Evolutionary conservation across 2,329 filamentous ascomycete genomes (phyloP).

Genomic region (Stachybotrys elegans): DNA sequence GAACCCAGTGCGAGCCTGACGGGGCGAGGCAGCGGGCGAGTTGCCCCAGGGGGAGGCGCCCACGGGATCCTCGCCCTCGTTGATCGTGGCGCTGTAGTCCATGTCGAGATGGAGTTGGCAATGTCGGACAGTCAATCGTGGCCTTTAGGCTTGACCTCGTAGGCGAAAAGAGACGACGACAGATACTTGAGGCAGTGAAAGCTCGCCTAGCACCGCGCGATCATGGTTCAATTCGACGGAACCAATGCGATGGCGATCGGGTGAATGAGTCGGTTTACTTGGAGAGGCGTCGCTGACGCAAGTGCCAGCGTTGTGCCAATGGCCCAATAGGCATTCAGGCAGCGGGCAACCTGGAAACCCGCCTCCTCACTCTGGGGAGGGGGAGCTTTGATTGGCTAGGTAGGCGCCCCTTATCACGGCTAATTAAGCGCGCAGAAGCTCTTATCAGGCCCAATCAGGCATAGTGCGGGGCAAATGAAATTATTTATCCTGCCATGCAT

Average conservation of each 20-base stretch:
- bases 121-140: too few species aligned
- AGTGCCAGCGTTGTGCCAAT: constrained; percentile 13
- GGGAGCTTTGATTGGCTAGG: constrained; percentile 13
- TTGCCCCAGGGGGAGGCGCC: constrained; percentile 53
- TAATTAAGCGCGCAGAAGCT: constrained; percentile 10
- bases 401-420: constrained; percentile 18
- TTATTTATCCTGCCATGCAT: constrained; percentile 19
- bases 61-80: constrained; percentile 48
- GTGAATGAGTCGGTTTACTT: too few species aligned
- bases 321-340: too few species aligned
- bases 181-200: too few species aligned
- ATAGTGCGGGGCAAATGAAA: constrained; percentile 38
- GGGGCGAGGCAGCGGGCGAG: constrained; percentile 46
- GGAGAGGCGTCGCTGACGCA: constrained; percentile 19
- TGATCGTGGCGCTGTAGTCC: constrained; percentile 54
- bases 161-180: too few species aligned
- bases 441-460: constrained; percentile 22
- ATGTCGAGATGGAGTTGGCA: constrained; percentile 38
- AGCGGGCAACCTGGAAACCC: constrained; percentile 5
- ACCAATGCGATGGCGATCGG: background rate
- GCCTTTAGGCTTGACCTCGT: too few species aligned
- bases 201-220: background rate
- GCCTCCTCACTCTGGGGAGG: constrained; percentile 3
- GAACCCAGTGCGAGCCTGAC: constrained; percentile 39
- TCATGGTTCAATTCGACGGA: background rate